phyloP scores from a whole-genome alignment of 2,329 filamentous ascomycete species.

The Fusarium marasasianum region DNA sequence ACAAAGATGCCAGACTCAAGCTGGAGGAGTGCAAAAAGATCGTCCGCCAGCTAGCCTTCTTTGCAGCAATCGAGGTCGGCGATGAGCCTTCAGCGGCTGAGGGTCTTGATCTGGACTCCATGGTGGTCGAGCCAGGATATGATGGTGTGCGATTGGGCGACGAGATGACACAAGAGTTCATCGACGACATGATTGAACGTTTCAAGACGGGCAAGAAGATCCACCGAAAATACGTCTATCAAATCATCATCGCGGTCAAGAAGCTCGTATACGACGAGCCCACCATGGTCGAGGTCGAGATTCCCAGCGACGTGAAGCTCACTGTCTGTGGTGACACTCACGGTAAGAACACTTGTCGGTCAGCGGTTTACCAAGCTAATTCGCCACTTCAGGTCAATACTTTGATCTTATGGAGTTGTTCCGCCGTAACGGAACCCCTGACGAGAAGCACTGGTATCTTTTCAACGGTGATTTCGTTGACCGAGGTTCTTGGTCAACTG shows the following conservation, averaged over 20 bases:
- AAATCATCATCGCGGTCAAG: constrained; percentile 91
- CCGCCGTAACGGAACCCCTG: constrained; percentile 85
- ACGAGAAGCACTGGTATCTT: constrained; percentile 88
- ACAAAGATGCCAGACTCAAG: constrained; percentile 92
- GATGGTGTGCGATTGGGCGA: constrained; percentile 82
- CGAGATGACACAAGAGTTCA: constrained; percentile 95
- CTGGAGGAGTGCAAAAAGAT: constrained; percentile 94
- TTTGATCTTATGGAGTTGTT: constrained; percentile 98
- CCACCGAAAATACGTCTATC: constrained; percentile 95
- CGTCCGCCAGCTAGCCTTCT: constrained; percentile 90
- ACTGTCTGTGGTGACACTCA: constrained; percentile 99
- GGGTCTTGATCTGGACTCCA: constrained; percentile 86
- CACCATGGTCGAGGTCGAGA: constrained; percentile 94
- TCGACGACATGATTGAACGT: constrained; percentile 94
- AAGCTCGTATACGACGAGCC: constrained; percentile 91
- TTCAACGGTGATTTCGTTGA: constrained; percentile 99
- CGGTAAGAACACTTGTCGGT: constrained; percentile 63
- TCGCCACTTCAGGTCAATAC: constrained; percentile 76
- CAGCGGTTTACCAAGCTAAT: constrained; percentile 31
- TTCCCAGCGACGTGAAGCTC: constrained; percentile 79
- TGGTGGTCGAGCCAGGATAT: constrained; percentile 83
- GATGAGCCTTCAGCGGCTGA: constrained; percentile 93
- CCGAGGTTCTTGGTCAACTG: constrained; percentile 96
- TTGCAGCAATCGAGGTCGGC: constrained; percentile 91
- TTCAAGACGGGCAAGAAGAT: constrained; percentile 98